A percentile compares a stretch with the other conserved stretches of the same genome.
Conservation (phyloP, 108 stramenopile species). For the Epithemia pelagica region DNA sequence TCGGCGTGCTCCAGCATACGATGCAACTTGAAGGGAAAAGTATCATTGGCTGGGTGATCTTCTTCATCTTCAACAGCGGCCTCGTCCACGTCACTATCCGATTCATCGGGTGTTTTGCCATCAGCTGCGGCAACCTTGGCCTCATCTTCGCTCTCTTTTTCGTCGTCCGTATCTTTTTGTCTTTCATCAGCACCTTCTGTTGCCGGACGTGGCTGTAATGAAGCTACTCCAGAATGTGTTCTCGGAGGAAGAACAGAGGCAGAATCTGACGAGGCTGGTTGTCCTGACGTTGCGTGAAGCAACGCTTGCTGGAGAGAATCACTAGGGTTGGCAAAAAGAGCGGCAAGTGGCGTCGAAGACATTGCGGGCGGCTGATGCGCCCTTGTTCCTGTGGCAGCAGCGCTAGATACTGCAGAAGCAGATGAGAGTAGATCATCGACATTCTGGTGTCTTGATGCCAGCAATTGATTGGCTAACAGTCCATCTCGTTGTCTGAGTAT, state of each 20-base stretch:
- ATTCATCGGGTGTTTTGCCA: neutral
- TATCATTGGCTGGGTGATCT: conserved; percentile 20
- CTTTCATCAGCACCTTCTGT: neutral
- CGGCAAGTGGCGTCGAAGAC: neutral
- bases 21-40: conserved; percentile 55
- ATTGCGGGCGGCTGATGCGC: neutral
- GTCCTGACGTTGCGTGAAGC: neutral
- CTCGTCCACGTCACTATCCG: neutral
- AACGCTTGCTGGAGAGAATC: neutral
- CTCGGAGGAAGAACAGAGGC: neutral
- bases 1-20: conserved; percentile 53
- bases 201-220: no score
- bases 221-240: neutral
- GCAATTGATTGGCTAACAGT: neutral
- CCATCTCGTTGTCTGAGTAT: neutral
- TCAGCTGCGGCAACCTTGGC: neutral
- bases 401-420: neutral
- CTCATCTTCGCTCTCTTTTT: neutral
- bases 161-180: neutral
- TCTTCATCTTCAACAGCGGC: neutral
- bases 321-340: neutral
- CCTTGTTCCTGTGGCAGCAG: neutral
- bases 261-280: neutral
- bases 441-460: neutral
- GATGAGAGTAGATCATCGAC: neutral